A percentile compares a stretch with the other conserved stretches of the same genome.
Evolutionary conservation across 169 alveolate species (phyloP).

Genomic region (Cryptosporidium sp.): DNA sequence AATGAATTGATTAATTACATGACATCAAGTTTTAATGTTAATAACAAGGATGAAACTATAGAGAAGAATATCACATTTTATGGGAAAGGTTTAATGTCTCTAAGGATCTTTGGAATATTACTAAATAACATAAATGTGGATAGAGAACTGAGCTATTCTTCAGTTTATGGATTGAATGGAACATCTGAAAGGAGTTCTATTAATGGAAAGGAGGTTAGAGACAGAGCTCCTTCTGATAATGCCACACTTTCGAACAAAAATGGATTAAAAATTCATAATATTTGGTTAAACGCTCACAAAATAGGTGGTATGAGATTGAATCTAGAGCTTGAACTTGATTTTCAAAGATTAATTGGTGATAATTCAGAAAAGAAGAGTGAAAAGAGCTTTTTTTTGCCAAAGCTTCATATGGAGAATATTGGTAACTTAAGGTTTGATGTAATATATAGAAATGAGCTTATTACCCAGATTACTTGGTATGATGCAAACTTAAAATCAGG

Average conservation of each 20-base stretch:
- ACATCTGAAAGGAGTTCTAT: not conserved
- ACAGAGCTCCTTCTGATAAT: not conserved
- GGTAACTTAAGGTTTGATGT: slow-evolving; percentile 48
- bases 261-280: slow-evolving; percentile 24
- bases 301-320: slow-evolving; percentile 7
- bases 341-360: not conserved
- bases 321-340: slow-evolving; percentile 32
- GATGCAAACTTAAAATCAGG: slow-evolving; percentile 50
- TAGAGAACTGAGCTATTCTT: not conserved
- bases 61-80: slow-evolving; percentile 21
- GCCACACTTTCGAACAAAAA: not conserved
- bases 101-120: slow-evolving; percentile 31
- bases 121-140: slow-evolving; percentile 28
- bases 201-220: not conserved
- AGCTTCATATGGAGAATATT: slow-evolving; percentile 57
- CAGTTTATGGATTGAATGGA: not conserved
- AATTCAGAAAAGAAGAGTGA: not conserved
- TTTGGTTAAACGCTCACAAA: slow-evolving; percentile 2
- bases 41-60: not conserved
- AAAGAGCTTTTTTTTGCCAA: not conserved
- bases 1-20: slow-evolving; percentile 1
- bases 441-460: not conserved
- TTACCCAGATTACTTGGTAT: slow-evolving; percentile 33
- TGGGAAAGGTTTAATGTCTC: slow-evolving; percentile 64
- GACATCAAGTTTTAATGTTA: not conserved